A percentile compares a stretch with the other conserved stretches of the same genome.
These are phyloP conservation scores for Incumbomyces delicatus DNA, from an alignment of 2,329 filamentous ascomycete species.

Conservation along the genomic window DNA sequence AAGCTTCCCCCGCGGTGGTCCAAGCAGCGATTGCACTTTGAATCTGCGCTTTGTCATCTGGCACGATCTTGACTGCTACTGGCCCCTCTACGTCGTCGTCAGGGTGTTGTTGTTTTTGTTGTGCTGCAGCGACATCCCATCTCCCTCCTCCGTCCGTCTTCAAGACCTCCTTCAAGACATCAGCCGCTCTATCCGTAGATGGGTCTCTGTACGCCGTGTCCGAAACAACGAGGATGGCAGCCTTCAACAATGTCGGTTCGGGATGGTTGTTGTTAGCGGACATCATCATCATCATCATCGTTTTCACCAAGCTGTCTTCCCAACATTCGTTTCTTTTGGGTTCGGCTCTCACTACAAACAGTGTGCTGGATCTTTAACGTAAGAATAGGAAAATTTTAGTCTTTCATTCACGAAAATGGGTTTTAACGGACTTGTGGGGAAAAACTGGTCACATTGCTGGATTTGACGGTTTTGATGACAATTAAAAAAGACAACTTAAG, in stretches of 20 bases:
- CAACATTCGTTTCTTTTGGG: too few relatives aligned
- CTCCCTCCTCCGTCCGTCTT: constrained; percentile 53
- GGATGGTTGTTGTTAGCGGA: too few relatives aligned
- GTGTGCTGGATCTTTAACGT: too few relatives aligned
- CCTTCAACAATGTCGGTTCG: constrained; percentile 44
- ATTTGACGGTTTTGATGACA: too few relatives aligned
- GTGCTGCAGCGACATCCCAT: constrained; percentile 43
- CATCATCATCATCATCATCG: too few relatives aligned
- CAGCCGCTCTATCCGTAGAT: constrained; percentile 64
- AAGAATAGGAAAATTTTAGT: too few relatives aligned
- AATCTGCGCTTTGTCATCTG: constrained; percentile 66
- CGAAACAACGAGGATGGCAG: constrained; percentile 76
- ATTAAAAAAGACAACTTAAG: too few relatives aligned
- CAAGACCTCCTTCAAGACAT: constrained; percentile 60
- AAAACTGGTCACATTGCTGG: too few relatives aligned
- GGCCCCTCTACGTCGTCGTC: constrained; percentile 16
- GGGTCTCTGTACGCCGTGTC: constrained; percentile 78
- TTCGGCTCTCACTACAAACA: too few relatives aligned
- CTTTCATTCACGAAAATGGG: too few relatives aligned
- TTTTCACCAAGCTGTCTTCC: too few relatives aligned
- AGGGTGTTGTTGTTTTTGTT: constrained; percentile 36
- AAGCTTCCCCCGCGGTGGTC: constrained; percentile 54
- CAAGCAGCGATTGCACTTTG: constrained; percentile 62
- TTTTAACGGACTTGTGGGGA: too few relatives aligned
- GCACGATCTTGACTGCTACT: constrained; percentile 58